phyloP scores from a whole-genome alignment of 1,284 basidiomycete genomes.

The Moesziomyces aphidis region DNA sequence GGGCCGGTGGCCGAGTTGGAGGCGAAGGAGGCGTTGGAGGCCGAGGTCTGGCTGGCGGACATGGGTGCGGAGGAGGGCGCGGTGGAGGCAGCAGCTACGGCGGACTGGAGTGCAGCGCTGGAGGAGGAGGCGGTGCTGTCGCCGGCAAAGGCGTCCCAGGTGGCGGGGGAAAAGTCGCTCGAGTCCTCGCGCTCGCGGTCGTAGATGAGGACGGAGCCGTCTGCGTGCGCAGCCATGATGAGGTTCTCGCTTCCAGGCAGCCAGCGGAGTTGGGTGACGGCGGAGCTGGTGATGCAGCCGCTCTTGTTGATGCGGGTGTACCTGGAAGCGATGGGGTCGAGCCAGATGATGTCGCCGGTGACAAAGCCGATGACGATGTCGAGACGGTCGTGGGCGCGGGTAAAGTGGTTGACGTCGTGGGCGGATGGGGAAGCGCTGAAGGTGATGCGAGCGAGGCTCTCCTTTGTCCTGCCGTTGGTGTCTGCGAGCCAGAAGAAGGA shows the following conservation, averaged over 20 bases:
- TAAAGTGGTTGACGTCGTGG: constrained; percentile 84
- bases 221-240: constrained; percentile 89
- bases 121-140: constrained; percentile 23
- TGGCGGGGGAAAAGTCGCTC: constrained; percentile 25
- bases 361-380: constrained; percentile 93
- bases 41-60: constrained; percentile 34
- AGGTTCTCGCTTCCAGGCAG: constrained; percentile 79
- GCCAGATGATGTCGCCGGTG: constrained; percentile 83
- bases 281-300: constrained; percentile 81
- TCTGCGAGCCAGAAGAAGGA: constrained; percentile 58
- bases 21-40: constrained; percentile 22
- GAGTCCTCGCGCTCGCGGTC: constrained; percentile 91
- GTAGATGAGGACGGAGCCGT: constrained; percentile 87
- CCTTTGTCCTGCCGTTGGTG: constrained; percentile 47
- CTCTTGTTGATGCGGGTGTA: constrained; percentile 93
- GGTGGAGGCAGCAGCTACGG: constrained; percentile 1
- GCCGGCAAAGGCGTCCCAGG: constrained; percentile 27
- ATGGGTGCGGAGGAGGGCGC: constrained; percentile 35
- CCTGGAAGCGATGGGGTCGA: constrained; percentile 83
- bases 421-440: constrained; percentile 82
- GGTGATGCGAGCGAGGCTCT: constrained; percentile 81
- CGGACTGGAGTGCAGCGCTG: constrained; percentile 26
- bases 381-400: constrained; percentile 80
- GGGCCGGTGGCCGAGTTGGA: constrained; percentile 9
- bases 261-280: constrained; percentile 87